These are phyloP conservation scores for Aspergillus clavatus DNA, from an alignment of 2,329 filamentous ascomycete genomes.

Conservation along the genomic window DNA sequence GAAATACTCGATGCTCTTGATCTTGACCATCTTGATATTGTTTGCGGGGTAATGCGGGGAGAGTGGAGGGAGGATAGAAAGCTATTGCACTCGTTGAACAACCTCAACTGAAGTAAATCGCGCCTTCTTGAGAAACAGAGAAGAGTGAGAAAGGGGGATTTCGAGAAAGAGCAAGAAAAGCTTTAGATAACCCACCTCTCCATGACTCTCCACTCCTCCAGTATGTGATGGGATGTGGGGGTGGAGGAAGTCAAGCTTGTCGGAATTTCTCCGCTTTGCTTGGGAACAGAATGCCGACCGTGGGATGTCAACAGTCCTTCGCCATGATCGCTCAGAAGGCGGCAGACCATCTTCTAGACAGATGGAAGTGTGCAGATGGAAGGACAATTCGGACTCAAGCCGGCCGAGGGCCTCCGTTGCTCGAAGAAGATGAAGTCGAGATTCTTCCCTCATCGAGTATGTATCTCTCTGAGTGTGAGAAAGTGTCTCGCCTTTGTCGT, in stretches of 20 bases:
- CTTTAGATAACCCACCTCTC: too few species aligned
- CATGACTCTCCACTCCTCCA: not conserved
- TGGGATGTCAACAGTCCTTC: not conserved
- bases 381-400: too few species aligned
- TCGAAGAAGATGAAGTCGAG: too few species aligned
- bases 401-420: too few species aligned
- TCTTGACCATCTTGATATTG: constrained; percentile 52
- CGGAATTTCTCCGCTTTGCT: not conserved
- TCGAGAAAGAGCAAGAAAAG: not conserved
- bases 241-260: not conserved
- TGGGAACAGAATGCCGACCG: not conserved
- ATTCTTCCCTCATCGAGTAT: too few species aligned
- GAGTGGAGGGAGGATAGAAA: not conserved
- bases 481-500: too few species aligned
- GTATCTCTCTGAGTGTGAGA: too few species aligned
- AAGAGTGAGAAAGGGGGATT: not conserved
- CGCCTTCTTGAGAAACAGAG: not conserved
- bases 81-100: not conserved
- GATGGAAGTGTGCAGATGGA: too few species aligned
- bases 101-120: not conserved
- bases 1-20: constrained; percentile 66
- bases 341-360: too few species aligned
- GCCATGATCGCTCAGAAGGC: not conserved
- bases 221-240: not conserved
- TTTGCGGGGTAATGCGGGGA: not conserved